A percentile compares a stretch with the other conserved stretches of the same genome.
Evolutionary conservation across 768 basidiomycete species (phyloP).

Genomic region (Boletus bicolor): DNA sequence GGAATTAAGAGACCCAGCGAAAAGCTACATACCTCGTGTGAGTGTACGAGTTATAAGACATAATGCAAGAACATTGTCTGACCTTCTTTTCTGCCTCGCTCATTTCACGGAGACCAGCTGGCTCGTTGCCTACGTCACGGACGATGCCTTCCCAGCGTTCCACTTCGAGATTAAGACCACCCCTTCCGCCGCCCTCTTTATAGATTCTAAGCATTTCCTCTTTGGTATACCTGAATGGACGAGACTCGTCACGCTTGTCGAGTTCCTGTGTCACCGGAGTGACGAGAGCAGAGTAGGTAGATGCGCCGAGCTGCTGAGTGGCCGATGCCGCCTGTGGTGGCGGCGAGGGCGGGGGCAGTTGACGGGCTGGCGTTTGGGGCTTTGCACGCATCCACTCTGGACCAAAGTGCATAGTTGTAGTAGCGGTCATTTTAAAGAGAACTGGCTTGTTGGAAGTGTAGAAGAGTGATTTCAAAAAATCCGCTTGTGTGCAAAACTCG

Average conservation of each 20-base stretch:
- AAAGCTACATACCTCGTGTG: constrained; percentile 54
- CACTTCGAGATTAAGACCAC: constrained; percentile 78
- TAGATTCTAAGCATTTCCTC: constrained; percentile 83
- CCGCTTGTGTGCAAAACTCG: constrained; percentile 26
- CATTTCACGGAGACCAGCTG: constrained; percentile 75
- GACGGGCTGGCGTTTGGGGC: constrained; percentile 51
- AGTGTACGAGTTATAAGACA: constrained; percentile 20
- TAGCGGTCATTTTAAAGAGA: constrained; percentile 38
- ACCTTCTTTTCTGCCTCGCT: constrained; percentile 88
- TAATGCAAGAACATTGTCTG: constrained; percentile 18
- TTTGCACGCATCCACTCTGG: constrained; percentile 93
- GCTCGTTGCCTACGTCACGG: constrained; percentile 69
- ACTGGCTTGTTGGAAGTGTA: constrained; percentile 6
- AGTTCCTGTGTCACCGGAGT: constrained; percentile 42
- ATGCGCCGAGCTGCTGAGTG: constrained; percentile 53
- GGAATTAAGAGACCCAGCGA: constrained; percentile 77
- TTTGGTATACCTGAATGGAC: constrained; percentile 85
- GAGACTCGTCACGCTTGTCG: constrained; percentile 60
- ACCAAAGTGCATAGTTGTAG: constrained; percentile 83
- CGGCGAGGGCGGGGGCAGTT: constrained; percentile 57
- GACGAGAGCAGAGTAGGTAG: constrained; percentile 68
- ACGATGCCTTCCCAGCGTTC: constrained; percentile 90
- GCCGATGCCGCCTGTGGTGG: constrained; percentile 44
- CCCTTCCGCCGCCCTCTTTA: constrained; percentile 70
- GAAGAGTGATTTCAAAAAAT: constrained; percentile 19